A percentile compares a stretch with the other conserved stretches of the same genome.
phyloP scores from a whole-genome alignment of 2,329 filamentous ascomycete species.

The Talaromyces sp. region DNA sequence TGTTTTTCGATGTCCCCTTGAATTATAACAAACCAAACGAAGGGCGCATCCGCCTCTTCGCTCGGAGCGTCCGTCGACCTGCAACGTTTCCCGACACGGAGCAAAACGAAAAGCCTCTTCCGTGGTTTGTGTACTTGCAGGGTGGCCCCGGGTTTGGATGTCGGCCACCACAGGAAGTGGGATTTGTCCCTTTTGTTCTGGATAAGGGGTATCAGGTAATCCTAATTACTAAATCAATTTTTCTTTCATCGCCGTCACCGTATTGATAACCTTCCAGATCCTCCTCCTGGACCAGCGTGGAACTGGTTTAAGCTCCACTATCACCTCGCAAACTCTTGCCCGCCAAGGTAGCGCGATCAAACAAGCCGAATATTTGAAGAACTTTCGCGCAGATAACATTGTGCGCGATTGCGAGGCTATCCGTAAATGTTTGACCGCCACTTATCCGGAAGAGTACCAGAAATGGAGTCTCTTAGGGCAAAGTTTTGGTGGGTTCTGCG shows the following conservation, averaged over 20 bases:
- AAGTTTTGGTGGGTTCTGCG: conserved; percentile 87
- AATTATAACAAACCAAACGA: conserved; percentile 64
- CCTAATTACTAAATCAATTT: conserved; percentile 2
- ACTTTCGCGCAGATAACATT: conserved; percentile 85
- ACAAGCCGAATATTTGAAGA: conserved; percentile 76
- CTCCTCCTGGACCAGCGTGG: conserved; percentile 89
- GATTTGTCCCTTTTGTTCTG: conserved; percentile 67
- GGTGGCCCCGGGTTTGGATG: conserved; percentile 83
- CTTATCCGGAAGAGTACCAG: conserved; percentile 64
- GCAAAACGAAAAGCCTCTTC: conserved; percentile 50
- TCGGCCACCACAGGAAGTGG: conserved; percentile 66
- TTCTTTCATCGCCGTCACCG: background rate
- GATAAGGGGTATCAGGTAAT: conserved; percentile 73
- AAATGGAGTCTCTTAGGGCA: conserved; percentile 87
- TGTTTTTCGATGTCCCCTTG: conserved; percentile 81
- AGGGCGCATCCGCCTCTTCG: conserved; percentile 70
- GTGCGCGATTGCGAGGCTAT: conserved; percentile 87
- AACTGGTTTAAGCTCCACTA: conserved; percentile 76
- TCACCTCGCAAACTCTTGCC: conserved; percentile 68
- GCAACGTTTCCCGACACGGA: conserved; percentile 45
- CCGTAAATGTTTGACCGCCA: conserved; percentile 66
- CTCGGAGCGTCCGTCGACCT: conserved; percentile 64
- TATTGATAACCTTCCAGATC: conserved; percentile 34
- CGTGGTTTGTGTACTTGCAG: conserved; percentile 70
- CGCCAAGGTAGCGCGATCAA: conserved; percentile 59